These are phyloP conservation scores for Lasiosphaeria miniovina DNA, from an alignment of 495 filamentous ascomycete genomes.

Conservation along the genomic window DNA sequence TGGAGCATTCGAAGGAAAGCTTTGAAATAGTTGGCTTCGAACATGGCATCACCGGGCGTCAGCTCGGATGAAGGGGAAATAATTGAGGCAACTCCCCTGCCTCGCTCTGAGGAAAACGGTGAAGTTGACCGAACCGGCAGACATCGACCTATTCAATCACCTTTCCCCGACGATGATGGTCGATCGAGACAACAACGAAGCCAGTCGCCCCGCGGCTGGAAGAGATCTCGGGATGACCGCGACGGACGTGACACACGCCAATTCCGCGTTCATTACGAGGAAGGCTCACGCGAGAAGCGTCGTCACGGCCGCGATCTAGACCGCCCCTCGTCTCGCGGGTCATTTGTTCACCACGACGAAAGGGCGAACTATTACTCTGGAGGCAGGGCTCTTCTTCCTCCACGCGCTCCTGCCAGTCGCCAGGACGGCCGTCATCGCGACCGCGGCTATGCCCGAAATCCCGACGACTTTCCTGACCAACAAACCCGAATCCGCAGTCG, in stretches of 20 bases:
- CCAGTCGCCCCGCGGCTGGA: conserved; percentile 54
- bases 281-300: conserved; percentile 42
- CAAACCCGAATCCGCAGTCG: conserved; percentile 66
- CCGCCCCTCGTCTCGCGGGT: conserved; percentile 51
- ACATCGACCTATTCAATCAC: conserved; percentile 70
- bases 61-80: conserved; percentile 85
- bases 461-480: conserved; percentile 53
- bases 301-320: conserved; percentile 61
- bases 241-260: conserved; percentile 51
- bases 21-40: not conserved
- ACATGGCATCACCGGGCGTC: conserved; percentile 40
- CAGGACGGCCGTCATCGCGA: conserved; percentile 20
- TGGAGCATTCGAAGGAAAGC: not conserved
- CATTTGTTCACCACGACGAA: conserved; percentile 44
- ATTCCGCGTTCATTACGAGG: conserved; percentile 61
- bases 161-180: conserved; percentile 68
- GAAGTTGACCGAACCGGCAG: conserved; percentile 65
- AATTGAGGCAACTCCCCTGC: conserved; percentile 63
- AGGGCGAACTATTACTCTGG: conserved; percentile 53
- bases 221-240: conserved; percentile 64
- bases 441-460: conserved; percentile 29
- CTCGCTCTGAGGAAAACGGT: conserved; percentile 51
- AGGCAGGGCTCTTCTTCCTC: conserved; percentile 36
- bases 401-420: conserved; percentile 15
- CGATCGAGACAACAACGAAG: conserved; percentile 61